Percentiles rank a stretch among this genome's conserved stretches.
Evolutionary conservation across 2,329 filamentous ascomycete species (phyloP).

Genomic region (Ascochyta rabiei): DNA sequence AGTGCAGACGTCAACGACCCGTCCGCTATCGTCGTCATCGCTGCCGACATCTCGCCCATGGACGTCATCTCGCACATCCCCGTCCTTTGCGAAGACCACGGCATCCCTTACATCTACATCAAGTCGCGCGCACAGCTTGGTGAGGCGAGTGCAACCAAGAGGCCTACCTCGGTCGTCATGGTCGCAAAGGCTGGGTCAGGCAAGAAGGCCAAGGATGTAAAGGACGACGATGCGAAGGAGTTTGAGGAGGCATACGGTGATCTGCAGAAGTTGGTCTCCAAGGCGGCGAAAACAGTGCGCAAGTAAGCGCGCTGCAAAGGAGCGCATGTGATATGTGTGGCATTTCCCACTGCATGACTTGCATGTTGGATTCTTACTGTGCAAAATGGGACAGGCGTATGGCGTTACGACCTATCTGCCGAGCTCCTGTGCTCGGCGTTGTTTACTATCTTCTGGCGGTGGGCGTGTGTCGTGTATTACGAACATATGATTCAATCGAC

Average conservation of each 20-base stretch:
- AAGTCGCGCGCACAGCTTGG: conserved; percentile 91
- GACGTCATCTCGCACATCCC: conserved; percentile 99
- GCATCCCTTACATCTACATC: conserved; percentile 95
- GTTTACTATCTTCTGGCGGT: conserved; percentile 10
- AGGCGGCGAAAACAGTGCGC: conserved; percentile 63
- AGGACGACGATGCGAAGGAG: conserved; percentile 53
- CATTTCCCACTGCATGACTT: conserved; percentile 7
- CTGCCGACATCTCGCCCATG: conserved; percentile 96
- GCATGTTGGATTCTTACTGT: conserved; percentile 22
- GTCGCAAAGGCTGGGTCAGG: conserved; percentile 60
- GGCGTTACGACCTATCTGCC: conserved; percentile 20
- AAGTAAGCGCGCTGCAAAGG: conserved; percentile 46
- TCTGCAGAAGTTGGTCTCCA: conserved; percentile 63
- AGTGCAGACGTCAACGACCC: conserved; percentile 62
- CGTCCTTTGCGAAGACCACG: conserved; percentile 97
- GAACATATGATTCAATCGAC: conserved; percentile 15
- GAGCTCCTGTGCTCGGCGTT: conserved; percentile 10
- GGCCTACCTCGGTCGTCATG: conserved; percentile 97
- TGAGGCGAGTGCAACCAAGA: conserved; percentile 91
- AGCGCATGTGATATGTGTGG: conserved; percentile 12
- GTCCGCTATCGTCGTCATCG: conserved; percentile 82
- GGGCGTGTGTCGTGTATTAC: conserved; percentile 8
- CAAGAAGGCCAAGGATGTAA: conserved; percentile 57
- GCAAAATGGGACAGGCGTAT: conserved; percentile 27
- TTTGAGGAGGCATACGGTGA: conserved; percentile 62